Conservation (phyloP, 495 filamentous ascomycete species). For the Bathelium albidoporum region DNA sequence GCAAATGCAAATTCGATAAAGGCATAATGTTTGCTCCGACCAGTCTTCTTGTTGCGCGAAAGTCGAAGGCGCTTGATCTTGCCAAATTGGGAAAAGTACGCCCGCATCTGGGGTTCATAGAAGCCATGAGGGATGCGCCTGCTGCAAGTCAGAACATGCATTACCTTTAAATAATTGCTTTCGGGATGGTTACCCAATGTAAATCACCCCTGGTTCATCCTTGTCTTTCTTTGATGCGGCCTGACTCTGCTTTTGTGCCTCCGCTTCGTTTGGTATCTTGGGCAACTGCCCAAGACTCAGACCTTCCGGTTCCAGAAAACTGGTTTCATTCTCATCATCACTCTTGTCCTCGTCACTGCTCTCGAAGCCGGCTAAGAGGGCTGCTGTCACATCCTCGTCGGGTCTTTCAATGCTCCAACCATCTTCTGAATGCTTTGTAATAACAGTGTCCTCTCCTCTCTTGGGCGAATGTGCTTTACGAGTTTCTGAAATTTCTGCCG, state of each 20-base stretch:
- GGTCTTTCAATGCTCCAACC: constrained; percentile 10
- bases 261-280: constrained; percentile 36
- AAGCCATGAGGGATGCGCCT: constrained; percentile 86
- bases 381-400: constrained; percentile 57
- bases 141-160: constrained; percentile 15
- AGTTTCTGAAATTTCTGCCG: neutral
- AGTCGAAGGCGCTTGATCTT: constrained; percentile 69
- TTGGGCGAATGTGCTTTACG: neutral
- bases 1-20: constrained; percentile 79
- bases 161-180: neutral
- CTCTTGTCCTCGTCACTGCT: constrained; percentile 51
- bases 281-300: constrained; percentile 50
- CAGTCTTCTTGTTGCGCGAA: constrained; percentile 82
- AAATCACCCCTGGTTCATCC: constrained; percentile 66
- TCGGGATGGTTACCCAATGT: constrained; percentile 51
- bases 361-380: constrained; percentile 67
- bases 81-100: constrained; percentile 95
- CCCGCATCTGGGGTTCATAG: constrained; percentile 89
- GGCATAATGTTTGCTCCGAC: constrained; percentile 79
- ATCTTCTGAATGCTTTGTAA: neutral
- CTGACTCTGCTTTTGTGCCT: constrained; percentile 51
- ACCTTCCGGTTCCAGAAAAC: constrained; percentile 9
- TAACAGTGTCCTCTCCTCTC: neutral
- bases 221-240: constrained; percentile 24
- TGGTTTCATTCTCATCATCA: constrained; percentile 31